A percentile compares a stretch with the other conserved stretches of the same genome.
Evolutionary conservation across 208 protist species (phyloP).

Genomic region (Wallacemonas collosoma): DNA sequence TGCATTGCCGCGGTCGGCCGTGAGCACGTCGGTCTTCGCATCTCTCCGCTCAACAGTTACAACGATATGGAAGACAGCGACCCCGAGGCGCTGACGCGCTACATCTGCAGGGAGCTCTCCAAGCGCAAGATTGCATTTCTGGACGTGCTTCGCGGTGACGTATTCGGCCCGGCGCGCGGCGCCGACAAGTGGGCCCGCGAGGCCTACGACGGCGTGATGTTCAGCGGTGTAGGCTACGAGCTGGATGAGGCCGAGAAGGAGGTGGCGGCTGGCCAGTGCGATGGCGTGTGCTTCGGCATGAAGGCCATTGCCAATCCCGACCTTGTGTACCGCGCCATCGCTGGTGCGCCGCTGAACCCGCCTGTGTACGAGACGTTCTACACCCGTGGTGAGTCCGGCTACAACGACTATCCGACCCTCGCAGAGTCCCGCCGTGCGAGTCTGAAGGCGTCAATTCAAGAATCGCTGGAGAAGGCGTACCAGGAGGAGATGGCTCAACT

Average conservation of each 20-base stretch:
- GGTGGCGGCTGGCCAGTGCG: conserved; percentile 39
- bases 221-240: conserved; percentile 48
- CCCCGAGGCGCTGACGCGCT: conserved; percentile 44
- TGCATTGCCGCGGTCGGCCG: conserved; percentile 39
- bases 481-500: background rate
- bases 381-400: conserved; percentile 30
- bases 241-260: conserved; percentile 38
- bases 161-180: conserved; percentile 23
- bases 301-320: conserved; percentile 75
- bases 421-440: conserved; percentile 4
- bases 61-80: conserved; percentile 39
- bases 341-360: conserved; percentile 38
- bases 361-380: conserved; percentile 36
- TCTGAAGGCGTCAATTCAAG: background rate
- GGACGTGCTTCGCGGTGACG: conserved; percentile 41
- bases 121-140: conserved; percentile 47
- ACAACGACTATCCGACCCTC: conserved; percentile 49
- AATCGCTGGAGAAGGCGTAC: background rate
- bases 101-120: conserved; percentile 59
- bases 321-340: conserved; percentile 42
- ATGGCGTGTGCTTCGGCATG: conserved; percentile 58
- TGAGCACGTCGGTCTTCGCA: conserved; percentile 53
- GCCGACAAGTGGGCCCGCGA: conserved; percentile 49
- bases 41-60: conserved; percentile 61
- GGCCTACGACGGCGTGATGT: conserved; percentile 45